Evolutionary conservation across 345 rosid genomes (phyloP).

Genomic region (Eucalyptus cloeziana): DNA sequence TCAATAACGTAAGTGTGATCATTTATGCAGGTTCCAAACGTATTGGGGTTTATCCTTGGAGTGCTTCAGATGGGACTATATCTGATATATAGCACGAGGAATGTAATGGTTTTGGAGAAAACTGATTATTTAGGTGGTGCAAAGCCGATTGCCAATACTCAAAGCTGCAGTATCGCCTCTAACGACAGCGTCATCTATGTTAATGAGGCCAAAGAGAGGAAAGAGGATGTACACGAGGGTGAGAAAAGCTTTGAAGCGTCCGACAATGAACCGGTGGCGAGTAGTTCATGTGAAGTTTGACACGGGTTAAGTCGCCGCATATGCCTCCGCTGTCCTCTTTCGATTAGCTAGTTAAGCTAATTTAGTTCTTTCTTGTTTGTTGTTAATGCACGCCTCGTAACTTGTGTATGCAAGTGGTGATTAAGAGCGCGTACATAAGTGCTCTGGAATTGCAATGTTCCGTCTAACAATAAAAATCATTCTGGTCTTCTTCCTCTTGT

Average conservation of each 20-base stretch:
- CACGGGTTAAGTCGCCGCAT: background rate
- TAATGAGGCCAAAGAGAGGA: background rate
- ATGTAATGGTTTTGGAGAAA: background rate
- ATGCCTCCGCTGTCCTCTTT: background rate
- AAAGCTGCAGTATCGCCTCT: background rate
- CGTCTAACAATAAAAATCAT: background rate
- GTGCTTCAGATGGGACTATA: conserved; percentile 14
- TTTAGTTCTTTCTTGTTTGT: background rate
- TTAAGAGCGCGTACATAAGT: background rate
- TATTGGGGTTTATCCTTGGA: conserved; percentile 21
- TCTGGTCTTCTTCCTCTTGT: background rate
- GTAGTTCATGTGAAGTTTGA: background rate
- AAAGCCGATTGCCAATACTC: background rate
- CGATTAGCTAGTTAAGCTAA: background rate
- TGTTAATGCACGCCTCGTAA: background rate
- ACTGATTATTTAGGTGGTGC: background rate
- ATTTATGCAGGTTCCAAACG: conserved; percentile 19
- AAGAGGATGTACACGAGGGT: background rate
- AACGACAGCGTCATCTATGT: background rate
- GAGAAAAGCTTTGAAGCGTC: background rate
- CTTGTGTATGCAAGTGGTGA: background rate
- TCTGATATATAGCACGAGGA: background rate
- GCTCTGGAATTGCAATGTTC: background rate
- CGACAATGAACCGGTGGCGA: background rate
- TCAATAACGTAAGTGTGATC: background rate